Evolutionary conservation across 352 stramenopile species (phyloP).

Genomic region (Globisporangium spinosum): DNA sequence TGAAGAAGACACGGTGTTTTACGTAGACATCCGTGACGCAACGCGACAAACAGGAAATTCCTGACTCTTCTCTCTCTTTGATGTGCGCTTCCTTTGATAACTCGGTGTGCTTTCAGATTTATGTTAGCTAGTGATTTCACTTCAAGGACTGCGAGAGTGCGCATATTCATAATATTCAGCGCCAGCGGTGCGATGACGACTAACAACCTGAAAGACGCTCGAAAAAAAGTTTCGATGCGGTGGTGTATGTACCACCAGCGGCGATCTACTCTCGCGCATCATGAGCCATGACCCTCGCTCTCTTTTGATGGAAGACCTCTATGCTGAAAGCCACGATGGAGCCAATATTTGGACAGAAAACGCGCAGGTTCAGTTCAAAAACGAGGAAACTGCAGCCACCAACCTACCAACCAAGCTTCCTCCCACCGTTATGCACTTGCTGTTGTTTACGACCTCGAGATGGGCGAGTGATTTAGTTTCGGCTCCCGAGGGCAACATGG

Average conservation of each 20-base stretch:
- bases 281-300: no score
- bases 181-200: neutral
- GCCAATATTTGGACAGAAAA: neutral
- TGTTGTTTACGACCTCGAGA: neutral
- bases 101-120: neutral
- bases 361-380: neutral
- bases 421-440: no score
- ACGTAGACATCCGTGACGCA: neutral
- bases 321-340: no score
- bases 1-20: neutral
- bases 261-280: neutral
- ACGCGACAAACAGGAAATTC: neutral
- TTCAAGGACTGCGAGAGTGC: neutral
- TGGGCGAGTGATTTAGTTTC: neutral
- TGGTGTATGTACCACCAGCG: neutral
- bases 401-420: neutral
- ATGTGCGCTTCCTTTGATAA: neutral
- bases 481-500: neutral
- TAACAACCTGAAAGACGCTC: neutral
- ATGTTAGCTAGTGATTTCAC: neutral
- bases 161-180: neutral
- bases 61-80: neutral
- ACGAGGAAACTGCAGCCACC: neutral
- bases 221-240: neutral
- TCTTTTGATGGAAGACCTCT: no score